Evolutionary conservation across 2,329 filamentous ascomycete species (phyloP).

Genomic region (Penicillium sp.): DNA sequence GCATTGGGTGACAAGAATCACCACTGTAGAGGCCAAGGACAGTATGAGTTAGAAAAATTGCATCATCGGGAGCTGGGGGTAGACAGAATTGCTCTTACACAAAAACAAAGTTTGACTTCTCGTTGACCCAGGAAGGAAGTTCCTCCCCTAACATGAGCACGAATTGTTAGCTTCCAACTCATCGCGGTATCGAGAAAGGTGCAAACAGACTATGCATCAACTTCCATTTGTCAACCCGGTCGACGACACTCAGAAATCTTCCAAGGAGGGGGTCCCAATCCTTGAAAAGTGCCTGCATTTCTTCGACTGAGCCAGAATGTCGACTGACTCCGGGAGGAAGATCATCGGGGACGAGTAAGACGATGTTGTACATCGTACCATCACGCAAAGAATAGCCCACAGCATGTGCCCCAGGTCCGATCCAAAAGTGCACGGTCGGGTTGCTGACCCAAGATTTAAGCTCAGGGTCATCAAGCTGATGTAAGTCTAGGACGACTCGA

Average conservation of each 20-base stretch:
- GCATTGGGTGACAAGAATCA: constrained; percentile 64
- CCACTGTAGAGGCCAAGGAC: constrained; percentile 34
- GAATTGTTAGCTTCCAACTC: not conserved
- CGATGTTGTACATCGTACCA: constrained; percentile 64
- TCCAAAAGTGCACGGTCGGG: constrained; percentile 57
- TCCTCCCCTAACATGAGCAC: not conserved
- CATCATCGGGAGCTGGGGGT: not conserved
- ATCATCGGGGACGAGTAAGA: constrained; percentile 65
- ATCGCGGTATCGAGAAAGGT: not conserved
- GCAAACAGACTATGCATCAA: constrained; percentile 51
- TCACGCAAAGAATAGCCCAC: constrained; percentile 60
- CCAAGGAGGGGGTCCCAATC: constrained; percentile 61
- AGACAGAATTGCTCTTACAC: constrained; percentile 17
- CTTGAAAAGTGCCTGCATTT: constrained; percentile 61
- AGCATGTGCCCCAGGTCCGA: constrained; percentile 61
- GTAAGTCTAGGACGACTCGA: not conserved
- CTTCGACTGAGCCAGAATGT: constrained; percentile 55
- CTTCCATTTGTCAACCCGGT: constrained; percentile 66
- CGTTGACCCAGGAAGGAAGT: constrained; percentile 45
- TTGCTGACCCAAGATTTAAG: not conserved
- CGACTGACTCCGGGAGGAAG: constrained; percentile 56
- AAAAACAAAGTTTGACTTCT: constrained; percentile 51
- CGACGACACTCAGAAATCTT: not conserved
- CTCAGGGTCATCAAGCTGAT: not conserved
- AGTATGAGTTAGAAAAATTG: not conserved